phyloP scores from a whole-genome alignment of 345 rosid genomes.

The Pugionium dolabratum region DNA sequence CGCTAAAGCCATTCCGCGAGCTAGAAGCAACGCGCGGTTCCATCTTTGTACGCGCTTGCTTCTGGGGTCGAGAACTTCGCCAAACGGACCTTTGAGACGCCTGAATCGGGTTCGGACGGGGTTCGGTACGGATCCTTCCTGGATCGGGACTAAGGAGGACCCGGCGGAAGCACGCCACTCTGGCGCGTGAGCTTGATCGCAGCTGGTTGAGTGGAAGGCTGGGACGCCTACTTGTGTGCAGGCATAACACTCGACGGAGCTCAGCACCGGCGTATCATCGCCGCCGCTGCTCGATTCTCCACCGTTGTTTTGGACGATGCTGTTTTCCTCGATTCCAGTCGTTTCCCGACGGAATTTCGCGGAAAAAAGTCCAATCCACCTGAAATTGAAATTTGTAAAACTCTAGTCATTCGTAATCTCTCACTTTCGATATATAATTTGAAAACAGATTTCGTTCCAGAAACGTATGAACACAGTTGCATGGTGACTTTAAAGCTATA shows the following conservation, averaged over 20 bases:
- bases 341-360: constrained; percentile 28
- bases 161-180: constrained; percentile 98
- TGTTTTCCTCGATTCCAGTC: constrained; percentile 9
- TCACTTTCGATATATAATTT: constrained; percentile 1
- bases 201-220: constrained; percentile 89
- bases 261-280: constrained; percentile 44
- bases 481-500: constrained; percentile 18
- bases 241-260: constrained; percentile 79
- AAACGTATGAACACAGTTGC: constrained; percentile 8
- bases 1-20: constrained; percentile 77
- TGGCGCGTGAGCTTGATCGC: constrained; percentile 83
- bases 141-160: constrained; percentile 84
- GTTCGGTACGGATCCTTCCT: constrained; percentile 32
- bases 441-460: background rate
- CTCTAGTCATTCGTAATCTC: background rate
- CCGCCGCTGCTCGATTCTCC: constrained; percentile 26
- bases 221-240: constrained; percentile 96
- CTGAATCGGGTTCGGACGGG: constrained; percentile 18
- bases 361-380: constrained; percentile 44
- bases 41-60: constrained; percentile 66
- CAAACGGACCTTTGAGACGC: constrained; percentile 44
- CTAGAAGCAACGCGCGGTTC: constrained; percentile 71
- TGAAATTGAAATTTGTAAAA: constrained; percentile 18
- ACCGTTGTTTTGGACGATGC: constrained; percentile 19
- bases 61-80: constrained; percentile 65